Base-by-base conservation (phyloP, 371 early-diverging fungal species). In the Haplosporangium sp. region DNA sequence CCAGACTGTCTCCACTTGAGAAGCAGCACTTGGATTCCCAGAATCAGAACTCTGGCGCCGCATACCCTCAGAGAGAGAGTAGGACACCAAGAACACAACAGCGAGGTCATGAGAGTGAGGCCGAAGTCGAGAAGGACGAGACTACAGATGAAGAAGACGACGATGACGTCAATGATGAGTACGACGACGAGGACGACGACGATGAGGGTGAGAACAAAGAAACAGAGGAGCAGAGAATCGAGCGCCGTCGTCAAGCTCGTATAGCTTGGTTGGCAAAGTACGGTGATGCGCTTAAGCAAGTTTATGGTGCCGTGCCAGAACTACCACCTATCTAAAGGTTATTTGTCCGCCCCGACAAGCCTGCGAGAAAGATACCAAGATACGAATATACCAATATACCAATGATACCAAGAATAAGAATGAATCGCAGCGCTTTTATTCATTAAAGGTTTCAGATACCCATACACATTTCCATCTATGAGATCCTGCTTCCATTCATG, bases 231-330 rank as follows among this genome's bases (percentile, higher is more conserved):
- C 55, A 76, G 45, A 38, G 77, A 48, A 59, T 76, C 11, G 77
- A 76, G 37, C 57, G 77, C 4, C 67, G 72, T 16, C 59, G 66
- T 21, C 54, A 66, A 20, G 77, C 64, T 0, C 52, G 77, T 11
- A 61, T 62, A 23, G 72, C 77, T 0, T 76, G 77, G 72, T 45
- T 76, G 53, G 71, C 77, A 52, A 76, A 71, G 42, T 76, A 76
- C 45, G 77, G 77, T 0, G 77, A 71, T 42, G 77, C 72, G 11
- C 71, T 76, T 23, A 70, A 67, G 45, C 72, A 76, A 36, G 77
- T 76, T n/a, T 76, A 76, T 61, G 72, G 77, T 1, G 67, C 72
- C 9, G 72, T 67, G 5, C 67, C 71, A 4, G 71, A 71, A 37
- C 61, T 71, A 10, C 71, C 77, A 5, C 71, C 77, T 1, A 67